Evolutionary conservation across 106 monocot genomes (phyloP), one percentile per base, ranked within the genome.

Genomic region (Triglochin maritima): DNA sequence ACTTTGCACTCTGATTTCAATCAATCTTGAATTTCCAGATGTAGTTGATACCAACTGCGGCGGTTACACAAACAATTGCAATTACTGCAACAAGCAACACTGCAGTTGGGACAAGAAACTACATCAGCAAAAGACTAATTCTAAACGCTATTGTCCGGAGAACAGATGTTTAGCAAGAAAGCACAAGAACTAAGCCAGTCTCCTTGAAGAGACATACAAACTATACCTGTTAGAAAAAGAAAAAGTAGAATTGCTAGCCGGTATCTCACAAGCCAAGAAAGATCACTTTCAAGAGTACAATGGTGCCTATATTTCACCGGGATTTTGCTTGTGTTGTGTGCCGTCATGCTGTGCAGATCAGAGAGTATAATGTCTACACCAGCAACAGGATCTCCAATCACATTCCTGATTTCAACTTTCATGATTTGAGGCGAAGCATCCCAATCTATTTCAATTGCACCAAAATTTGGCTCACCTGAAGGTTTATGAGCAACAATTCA

Each of bases 401-500:
- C 54, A 72, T 83, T 79, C 59, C 83, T 79, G 17, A 88, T 55
- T 79, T 80, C 83, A 45, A 83, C 17, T 81, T 81, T 93, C 57
- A 93, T 46, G 17, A 6, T 79, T 17, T 47, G 82, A n/a, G 88
- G 92, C 67, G 29, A 66, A 13, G 77, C 56, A 71, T 80, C 64
- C 93, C 93, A 93, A 67, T 88, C 52, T 64, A 93, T 81, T 71
- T 93, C 76, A 72, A 93, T 84, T 72, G 86, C 79, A 29, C 93
- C 93, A 71, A 93, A 93, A 76, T 93, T 93, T 70, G 85, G 93
- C 55, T 63, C 61, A n/a, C 83, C 92, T 92, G 87, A 67, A 72
- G 17, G 29, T 29, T 29, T 29, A 29, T 29, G 29, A 29, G 29
- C 29, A 29, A 29, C 1, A 29, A 29, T 29, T 29, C 29, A 29